A percentile compares a stretch with the other conserved stretches of the same genome.
Conservation (phyloP, 192 early-diverging fungal species). For the Coemansia sp. region DNA sequence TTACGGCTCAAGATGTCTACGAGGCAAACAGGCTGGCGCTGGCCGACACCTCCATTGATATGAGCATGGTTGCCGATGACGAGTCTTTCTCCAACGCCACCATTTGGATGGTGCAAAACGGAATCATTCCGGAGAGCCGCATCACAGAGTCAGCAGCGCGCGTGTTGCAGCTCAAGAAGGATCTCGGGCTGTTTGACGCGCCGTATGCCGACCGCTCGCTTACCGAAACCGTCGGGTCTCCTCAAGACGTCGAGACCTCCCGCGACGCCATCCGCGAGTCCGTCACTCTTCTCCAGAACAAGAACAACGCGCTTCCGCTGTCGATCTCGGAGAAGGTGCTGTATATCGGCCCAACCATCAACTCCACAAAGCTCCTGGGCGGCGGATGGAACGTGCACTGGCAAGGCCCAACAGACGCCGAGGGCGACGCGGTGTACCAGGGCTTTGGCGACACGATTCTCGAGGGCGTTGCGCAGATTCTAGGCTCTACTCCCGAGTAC, state of each 20-base stretch:
- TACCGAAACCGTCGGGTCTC: constrained; percentile 40
- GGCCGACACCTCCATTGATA: constrained; percentile 31
- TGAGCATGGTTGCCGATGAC: constrained; percentile 42
- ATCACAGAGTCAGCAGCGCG: constrained; percentile 58
- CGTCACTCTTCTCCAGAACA: constrained; percentile 62
- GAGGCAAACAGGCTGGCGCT: constrained; percentile 62
- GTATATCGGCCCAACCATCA: constrained; percentile 60
- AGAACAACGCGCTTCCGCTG: constrained; percentile 50
- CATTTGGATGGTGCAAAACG: constrained; percentile 41
- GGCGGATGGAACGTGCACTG: constrained; percentile 60
- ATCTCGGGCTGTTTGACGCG: constrained; percentile 60
- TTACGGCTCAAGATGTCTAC: constrained; percentile 56
- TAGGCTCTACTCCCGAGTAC: constrained; percentile 6
- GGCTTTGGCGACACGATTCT: constrained; percentile 34
- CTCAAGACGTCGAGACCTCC: constrained; percentile 53
- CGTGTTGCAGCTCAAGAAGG: constrained; percentile 66
- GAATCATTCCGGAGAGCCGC: constrained; percentile 33
- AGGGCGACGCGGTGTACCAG: constrained; percentile 29
- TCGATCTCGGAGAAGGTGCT: constrained; percentile 43
- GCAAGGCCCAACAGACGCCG: constrained; percentile 57
- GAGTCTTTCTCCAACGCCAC: constrained; percentile 52
- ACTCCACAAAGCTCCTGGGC: constrained; percentile 56
- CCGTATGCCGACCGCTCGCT: constrained; percentile 42
- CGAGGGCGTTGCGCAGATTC: constrained; percentile 13
- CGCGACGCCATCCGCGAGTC: constrained; percentile 59